phyloP scores from a whole-genome alignment of 139 green algal species.

The Eudorina sp. region DNA sequence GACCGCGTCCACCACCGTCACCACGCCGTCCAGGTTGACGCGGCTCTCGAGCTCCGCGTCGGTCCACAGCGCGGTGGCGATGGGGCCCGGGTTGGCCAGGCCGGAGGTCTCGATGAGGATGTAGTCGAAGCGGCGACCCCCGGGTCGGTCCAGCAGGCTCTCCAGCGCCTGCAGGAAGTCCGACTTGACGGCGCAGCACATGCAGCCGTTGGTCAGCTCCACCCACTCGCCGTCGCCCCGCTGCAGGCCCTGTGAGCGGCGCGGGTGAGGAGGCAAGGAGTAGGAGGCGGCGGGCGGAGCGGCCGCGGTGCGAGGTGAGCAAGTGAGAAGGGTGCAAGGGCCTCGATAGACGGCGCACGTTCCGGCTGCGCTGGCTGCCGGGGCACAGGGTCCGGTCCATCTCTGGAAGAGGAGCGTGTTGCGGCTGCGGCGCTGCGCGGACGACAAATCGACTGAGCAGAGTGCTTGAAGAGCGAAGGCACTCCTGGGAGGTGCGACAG shows the following conservation, averaged over 20 bases:
- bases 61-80: slow-evolving; percentile 89
- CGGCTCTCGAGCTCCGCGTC: slow-evolving; percentile 87
- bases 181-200: slow-evolving; percentile 97
- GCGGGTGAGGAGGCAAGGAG: not conserved
- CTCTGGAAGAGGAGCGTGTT: no score
- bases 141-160: slow-evolving; percentile 29
- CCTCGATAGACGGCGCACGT: no score
- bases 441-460: no score
- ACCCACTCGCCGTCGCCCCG: slow-evolving; percentile 82
- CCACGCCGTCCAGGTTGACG: slow-evolving; percentile 85
- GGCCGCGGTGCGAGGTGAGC: no score
- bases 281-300: no score
- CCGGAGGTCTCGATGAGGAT: slow-evolving; percentile 94
- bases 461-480: no score
- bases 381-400: no score
- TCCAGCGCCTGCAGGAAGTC: slow-evolving; percentile 84
- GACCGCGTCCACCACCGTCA: slow-evolving; percentile 89
- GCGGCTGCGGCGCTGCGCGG: no score
- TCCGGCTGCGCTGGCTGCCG: no score
- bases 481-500: no score
- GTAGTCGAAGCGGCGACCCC: slow-evolving; percentile 80
- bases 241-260: slow-evolving; percentile 5
- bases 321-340: no score
- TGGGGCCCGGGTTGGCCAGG: slow-evolving; percentile 90
- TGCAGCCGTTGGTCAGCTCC: slow-evolving; percentile 97